These are phyloP conservation scores for Saxophila tyrrhenica DNA, from an alignment of 495 filamentous ascomycete genomes.

Conservation along the genomic window DNA sequence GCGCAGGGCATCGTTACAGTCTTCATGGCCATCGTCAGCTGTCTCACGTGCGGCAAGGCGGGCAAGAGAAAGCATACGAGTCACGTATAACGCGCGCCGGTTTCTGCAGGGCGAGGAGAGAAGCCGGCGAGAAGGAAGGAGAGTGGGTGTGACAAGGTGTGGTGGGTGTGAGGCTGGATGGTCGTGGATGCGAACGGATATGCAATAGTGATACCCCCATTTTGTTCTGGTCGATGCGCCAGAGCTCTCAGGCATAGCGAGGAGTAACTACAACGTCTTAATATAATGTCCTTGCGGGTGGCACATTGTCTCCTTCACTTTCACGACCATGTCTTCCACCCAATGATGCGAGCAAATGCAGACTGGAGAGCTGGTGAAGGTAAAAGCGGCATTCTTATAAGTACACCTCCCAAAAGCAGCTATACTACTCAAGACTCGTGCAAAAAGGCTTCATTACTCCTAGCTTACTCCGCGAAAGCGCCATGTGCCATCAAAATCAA, in stretches of 20 bases:
- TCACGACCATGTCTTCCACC: too few species aligned
- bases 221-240: not conserved
- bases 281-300: not conserved
- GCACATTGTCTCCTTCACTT: not conserved
- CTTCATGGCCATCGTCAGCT: constrained; percentile 49
- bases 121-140: too few species aligned
- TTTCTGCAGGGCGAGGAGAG: not conserved
- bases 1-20: constrained; percentile 49
- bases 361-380: not conserved
- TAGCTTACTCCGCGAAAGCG: not conserved
- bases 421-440: not conserved
- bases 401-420: not conserved
- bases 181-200: not conserved
- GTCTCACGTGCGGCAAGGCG: constrained; percentile 20
- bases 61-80: constrained; percentile 14
- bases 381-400: not conserved
- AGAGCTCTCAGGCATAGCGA: not conserved
- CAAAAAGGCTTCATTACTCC: not conserved
- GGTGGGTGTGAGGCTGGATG: not conserved
- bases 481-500: not conserved
- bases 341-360: not conserved
- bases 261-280: not conserved
- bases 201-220: not conserved
- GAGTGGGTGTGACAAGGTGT: too few species aligned
- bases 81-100: constrained; percentile 10